Evolutionary conservation across 2,329 filamentous ascomycete species (phyloP).

Genomic region (Pyricularia pennisetigena): DNA sequence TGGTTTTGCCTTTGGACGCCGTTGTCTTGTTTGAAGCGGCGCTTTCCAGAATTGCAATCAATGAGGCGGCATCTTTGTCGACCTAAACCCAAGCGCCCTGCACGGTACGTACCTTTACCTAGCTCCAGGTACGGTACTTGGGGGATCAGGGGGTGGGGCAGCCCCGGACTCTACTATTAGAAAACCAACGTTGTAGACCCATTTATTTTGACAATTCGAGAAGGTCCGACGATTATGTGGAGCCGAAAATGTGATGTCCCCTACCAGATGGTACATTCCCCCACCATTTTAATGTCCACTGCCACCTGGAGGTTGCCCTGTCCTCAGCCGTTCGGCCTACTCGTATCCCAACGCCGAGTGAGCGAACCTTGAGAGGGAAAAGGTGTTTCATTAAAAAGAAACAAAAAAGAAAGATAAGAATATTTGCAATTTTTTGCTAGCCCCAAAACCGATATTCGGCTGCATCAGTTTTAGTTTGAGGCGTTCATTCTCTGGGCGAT

Average conservation of each 20-base stretch:
- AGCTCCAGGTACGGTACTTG: neutral
- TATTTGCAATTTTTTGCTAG: neutral
- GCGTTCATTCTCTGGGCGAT: neutral
- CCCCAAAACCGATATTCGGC: neutral
- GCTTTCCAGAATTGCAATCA: neutral
- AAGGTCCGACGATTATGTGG: neutral
- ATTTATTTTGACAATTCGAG: neutral
- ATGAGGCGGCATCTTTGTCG: neutral
- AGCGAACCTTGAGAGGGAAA: neutral
- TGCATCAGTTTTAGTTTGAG: neutral
- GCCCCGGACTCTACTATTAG: no score
- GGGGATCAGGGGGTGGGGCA: neutral
- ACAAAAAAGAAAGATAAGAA: neutral
- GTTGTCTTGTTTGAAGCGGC: neutral
- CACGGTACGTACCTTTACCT: neutral
- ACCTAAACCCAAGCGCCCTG: neutral
- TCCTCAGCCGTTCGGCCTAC: neutral
- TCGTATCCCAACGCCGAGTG: neutral
- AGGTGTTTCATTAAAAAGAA: neutral
- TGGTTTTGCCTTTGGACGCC: neutral
- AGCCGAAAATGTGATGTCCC: neutral
- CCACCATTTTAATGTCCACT: neutral
- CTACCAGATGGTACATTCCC: neutral
- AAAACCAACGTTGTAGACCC: no score
- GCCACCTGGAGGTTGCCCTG: neutral